A percentile compares a stretch with the other conserved stretches of the same genome.
Evolutionary conservation across 2,329 filamentous ascomycete species (phyloP).

Genomic region (Colletotrichum tabaci): DNA sequence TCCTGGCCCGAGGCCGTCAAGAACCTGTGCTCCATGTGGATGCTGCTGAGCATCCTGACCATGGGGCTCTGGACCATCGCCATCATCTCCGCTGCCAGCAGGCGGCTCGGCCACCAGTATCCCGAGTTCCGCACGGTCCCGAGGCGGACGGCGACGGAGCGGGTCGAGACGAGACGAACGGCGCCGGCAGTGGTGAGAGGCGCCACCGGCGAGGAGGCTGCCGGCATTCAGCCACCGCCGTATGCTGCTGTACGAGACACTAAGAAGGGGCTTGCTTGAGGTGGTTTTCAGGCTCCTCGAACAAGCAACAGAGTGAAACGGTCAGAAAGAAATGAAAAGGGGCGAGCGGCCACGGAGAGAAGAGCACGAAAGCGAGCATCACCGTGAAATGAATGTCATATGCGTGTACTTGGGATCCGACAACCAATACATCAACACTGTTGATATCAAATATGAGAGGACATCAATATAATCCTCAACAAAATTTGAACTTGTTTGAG

Average conservation of each 20-base stretch:
- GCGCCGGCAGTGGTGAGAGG: neutral
- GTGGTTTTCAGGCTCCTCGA: neutral
- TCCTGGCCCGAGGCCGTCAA: slow-evolving; percentile 7
- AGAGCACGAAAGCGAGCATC: too few species aligned
- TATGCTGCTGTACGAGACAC: neutral
- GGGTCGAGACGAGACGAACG: neutral
- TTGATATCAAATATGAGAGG: too few species aligned
- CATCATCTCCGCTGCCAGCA: neutral
- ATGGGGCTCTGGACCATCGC: neutral
- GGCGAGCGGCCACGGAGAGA: neutral
- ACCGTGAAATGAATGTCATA: too few species aligned
- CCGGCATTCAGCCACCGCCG: neutral
- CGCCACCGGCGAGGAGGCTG: neutral
- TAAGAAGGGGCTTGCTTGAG: neutral
- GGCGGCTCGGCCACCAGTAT: too few species aligned
- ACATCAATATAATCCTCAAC: too few species aligned
- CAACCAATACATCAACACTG: too few species aligned
- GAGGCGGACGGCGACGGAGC: too few species aligned
- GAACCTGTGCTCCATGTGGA: slow-evolving; percentile 2
- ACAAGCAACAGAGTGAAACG: neutral
- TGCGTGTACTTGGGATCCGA: too few species aligned
- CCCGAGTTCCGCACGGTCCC: neutral
- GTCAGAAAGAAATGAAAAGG: too few species aligned
- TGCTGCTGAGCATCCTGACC: slow-evolving; percentile 7
- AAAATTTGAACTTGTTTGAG: too few species aligned